A percentile compares a stretch with the other conserved stretches of the same genome.
Conservation (phyloP, 202 grass and related monocot genomes). For the Zizania palustris region DNA sequence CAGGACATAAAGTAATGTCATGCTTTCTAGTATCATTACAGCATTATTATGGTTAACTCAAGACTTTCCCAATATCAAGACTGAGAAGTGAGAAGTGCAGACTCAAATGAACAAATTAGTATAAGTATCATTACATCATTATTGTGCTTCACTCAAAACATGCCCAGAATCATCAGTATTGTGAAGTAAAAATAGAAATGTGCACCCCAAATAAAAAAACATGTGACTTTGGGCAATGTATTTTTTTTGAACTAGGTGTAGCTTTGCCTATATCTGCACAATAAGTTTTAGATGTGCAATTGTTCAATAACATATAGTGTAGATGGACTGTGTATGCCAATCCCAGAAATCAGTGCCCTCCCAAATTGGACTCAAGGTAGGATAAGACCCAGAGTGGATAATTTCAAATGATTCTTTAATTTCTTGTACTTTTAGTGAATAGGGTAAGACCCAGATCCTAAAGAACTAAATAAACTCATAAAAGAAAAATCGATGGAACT, state of each 20-base stretch:
- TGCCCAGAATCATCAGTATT: too few relatives aligned
- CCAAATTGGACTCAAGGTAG: too few relatives aligned
- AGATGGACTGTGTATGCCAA: not conserved
- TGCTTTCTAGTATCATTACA: constrained; percentile 16
- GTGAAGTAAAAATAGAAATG: constrained; percentile 12
- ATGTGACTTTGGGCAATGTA: not conserved
- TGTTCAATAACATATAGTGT: not conserved
- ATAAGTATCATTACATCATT: not conserved
- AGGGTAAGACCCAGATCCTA: not conserved
- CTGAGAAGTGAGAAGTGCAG: not conserved
- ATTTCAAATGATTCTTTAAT: too few relatives aligned
- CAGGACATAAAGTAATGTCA: constrained; percentile 33
- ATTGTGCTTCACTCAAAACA: too few relatives aligned
- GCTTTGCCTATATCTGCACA: too few relatives aligned
- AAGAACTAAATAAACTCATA: constrained; percentile 16
- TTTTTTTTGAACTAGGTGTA: too few relatives aligned
- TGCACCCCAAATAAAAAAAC: not conserved
- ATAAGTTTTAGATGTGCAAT: too few relatives aligned
- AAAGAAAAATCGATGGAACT: constrained; percentile 13
- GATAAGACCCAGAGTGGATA: too few relatives aligned
- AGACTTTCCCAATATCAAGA: constrained; percentile 22
- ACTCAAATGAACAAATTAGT: not conserved
- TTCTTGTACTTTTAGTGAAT: too few relatives aligned
- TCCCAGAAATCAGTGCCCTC: too few relatives aligned
- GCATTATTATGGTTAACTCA: constrained; percentile 3